Evolutionary conservation across 164 flowering plant species (phyloP), one percentile per base, ranked within the genome.

Genomic region (Magnolia kwangsiensis): DNA sequence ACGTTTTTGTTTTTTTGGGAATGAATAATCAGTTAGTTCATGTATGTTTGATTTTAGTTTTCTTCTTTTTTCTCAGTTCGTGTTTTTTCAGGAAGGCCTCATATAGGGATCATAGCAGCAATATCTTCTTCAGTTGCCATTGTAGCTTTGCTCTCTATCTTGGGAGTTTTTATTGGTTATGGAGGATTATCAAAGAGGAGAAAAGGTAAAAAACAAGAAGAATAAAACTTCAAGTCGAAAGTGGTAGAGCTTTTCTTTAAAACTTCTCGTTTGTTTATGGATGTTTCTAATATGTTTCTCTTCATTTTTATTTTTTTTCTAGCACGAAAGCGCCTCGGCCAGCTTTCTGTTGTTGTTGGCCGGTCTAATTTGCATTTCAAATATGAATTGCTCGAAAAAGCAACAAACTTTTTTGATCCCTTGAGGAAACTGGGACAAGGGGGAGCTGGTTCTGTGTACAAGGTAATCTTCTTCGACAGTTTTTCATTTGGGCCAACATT

Each of bases 391-490:
- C 95, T 91, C 27, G 97, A 93, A 72, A 88, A 72, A 80, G 97
- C 95, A 67, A 91, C 95, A 66, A 78, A 87, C 76, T 91, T 86
- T 81, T 93, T 90, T 64, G 11, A 84, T 78, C 23, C 23, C 29
- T 84, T 89, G 27, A 93, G 82, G 66, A 93, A 93, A 79, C 83
- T 93, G 1, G 97, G 95, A 14, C 94, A 91, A 84, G 95, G 94
- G 76, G 95, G 94, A 77, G 86, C 94, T n/a, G 95, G 97, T 81
- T 84, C 93, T 0, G 95, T 93, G 50, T 91, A 86, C 80, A 90
- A 89, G 74, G 96, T 91, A 85, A 72, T 61, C 83, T 51, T 49
- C 16, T 68, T 14, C 19, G 2, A 20, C 45, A 6, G 13, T 13
- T n/a, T 74, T 45, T 29, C 50, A 14, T n/a, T 65, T 65, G 45